These are phyloP conservation scores for Cryptococcus floricola DNA, from an alignment of 1,284 basidiomycete genomes.

Conservation along the genomic window DNA sequence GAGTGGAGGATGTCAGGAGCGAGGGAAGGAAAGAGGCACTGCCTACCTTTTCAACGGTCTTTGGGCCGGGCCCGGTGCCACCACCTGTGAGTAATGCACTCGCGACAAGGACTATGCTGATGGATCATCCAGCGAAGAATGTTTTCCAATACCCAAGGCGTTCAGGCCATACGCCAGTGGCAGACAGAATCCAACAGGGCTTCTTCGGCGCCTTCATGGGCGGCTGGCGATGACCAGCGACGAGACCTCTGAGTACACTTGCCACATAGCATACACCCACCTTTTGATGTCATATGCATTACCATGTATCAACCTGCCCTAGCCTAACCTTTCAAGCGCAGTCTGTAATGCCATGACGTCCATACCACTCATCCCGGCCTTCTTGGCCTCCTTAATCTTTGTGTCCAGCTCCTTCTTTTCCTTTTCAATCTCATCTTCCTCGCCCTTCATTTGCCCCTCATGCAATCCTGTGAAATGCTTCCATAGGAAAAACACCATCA, in stretches of 20 bases:
- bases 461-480: conserved; percentile 27
- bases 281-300: neutral
- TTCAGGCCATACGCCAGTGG: neutral
- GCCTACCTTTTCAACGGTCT: conserved; percentile 5
- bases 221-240: conserved; percentile 3
- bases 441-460: conserved; percentile 12
- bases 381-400: conserved; percentile 26
- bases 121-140: neutral
- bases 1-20: too few relatives aligned
- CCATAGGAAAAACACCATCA: conserved; percentile 38
- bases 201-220: conserved; percentile 2
- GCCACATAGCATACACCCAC: neutral
- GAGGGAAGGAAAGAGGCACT: neutral
- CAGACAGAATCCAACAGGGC: neutral
- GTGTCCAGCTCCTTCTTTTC: conserved; percentile 31
- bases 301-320: neutral
- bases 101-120: neutral
- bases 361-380: conserved; percentile 18
- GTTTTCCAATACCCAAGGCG: neutral
- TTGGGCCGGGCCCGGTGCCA: conserved; percentile 7
- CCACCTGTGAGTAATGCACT: conserved; percentile 2
- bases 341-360: conserved; percentile 16
- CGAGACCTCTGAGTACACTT: neutral
- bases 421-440: conserved; percentile 21
- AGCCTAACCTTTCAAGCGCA: conserved; percentile 11